Evolutionary conservation across 2,329 filamentous ascomycete species (phyloP).

Genomic region (Trichoderma koningiopsis): DNA sequence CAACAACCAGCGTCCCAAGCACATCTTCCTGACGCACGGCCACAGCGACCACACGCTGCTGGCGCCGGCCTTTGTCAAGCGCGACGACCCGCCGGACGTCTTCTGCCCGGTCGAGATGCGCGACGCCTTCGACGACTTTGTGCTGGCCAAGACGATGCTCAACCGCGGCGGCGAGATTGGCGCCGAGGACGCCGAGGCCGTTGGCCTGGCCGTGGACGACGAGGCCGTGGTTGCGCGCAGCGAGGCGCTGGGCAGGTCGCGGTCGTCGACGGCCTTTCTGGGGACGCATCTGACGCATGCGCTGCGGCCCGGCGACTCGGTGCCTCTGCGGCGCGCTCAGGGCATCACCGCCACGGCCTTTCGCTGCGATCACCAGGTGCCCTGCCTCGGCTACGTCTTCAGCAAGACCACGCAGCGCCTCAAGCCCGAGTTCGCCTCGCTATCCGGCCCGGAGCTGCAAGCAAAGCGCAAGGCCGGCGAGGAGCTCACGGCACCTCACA

Average conservation of each 20-base stretch:
- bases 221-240: constrained; percentile 20
- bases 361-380: constrained; percentile 50
- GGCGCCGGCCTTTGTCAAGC: constrained; percentile 46
- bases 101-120: constrained; percentile 48
- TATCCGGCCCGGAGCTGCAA: constrained; percentile 43
- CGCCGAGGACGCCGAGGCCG: constrained; percentile 33
- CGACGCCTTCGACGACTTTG: constrained; percentile 43
- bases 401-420: constrained; percentile 43
- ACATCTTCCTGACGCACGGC: constrained; percentile 54
- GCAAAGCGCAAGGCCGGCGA: constrained; percentile 42
- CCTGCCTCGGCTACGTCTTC: constrained; percentile 53
- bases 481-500: constrained; percentile 44
- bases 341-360: constrained; percentile 47
- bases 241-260: constrained; percentile 19
- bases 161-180: constrained; percentile 44
- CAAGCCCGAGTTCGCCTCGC: constrained; percentile 41
- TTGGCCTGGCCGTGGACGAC: constrained; percentile 25
- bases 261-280: constrained; percentile 32
- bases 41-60: constrained; percentile 52
- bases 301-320: constrained; percentile 40
- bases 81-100: constrained; percentile 49
- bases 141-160: constrained; percentile 46
- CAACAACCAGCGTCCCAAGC: constrained; percentile 50
- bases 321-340: constrained; percentile 41
- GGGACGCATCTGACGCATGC: constrained; percentile 46